phyloP scores from a whole-genome alignment of 2,329 filamentous ascomycete genomes.

The Neoscytalidium dimidiatum region DNA sequence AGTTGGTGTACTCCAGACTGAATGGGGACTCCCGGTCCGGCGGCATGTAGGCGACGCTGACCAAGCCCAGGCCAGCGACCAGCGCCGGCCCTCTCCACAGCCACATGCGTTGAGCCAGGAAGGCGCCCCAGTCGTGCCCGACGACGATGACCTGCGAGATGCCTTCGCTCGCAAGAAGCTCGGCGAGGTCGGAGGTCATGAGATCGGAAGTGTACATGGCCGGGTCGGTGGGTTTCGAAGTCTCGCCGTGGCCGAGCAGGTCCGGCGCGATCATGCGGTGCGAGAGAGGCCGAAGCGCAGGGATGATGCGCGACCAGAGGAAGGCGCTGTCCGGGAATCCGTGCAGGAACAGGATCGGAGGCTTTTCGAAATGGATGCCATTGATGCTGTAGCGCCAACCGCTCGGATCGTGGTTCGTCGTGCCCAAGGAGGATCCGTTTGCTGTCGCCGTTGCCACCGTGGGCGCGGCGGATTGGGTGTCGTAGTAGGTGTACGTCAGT shows the following conservation, averaged over 20 bases:
- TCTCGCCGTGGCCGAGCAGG: slow-evolving; percentile 37
- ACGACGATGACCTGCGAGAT: slow-evolving; percentile 38
- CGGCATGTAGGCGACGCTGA: slow-evolving; percentile 46
- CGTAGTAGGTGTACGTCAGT: slow-evolving; percentile 22
- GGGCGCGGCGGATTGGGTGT: neutral
- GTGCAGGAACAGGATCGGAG: slow-evolving; percentile 41
- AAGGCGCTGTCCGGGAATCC: slow-evolving; percentile 50
- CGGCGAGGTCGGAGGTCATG: slow-evolving; percentile 20
- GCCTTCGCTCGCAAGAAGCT: slow-evolving; percentile 28
- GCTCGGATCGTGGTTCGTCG: neutral
- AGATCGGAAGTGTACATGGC: slow-evolving; percentile 18
- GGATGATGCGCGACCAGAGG: slow-evolving; percentile 46
- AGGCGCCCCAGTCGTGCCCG: slow-evolving; percentile 55
- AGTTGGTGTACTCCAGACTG: slow-evolving; percentile 40
- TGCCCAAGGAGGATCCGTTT: neutral
- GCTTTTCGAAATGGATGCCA: neutral
- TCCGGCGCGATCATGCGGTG: slow-evolving; percentile 41
- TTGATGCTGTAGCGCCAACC: neutral
- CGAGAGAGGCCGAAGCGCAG: slow-evolving; percentile 38
- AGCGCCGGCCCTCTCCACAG: slow-evolving; percentile 42
- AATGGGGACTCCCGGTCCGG: slow-evolving; percentile 36
- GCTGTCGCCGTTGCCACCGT: neutral
- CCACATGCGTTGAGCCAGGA: slow-evolving; percentile 44
- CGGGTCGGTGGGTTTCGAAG: slow-evolving; percentile 26
- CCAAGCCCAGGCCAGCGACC: slow-evolving; percentile 44